These are phyloP conservation scores for Chloropicon primus DNA, from an alignment of 139 green algal genomes.

Conservation along the genomic window DNA sequence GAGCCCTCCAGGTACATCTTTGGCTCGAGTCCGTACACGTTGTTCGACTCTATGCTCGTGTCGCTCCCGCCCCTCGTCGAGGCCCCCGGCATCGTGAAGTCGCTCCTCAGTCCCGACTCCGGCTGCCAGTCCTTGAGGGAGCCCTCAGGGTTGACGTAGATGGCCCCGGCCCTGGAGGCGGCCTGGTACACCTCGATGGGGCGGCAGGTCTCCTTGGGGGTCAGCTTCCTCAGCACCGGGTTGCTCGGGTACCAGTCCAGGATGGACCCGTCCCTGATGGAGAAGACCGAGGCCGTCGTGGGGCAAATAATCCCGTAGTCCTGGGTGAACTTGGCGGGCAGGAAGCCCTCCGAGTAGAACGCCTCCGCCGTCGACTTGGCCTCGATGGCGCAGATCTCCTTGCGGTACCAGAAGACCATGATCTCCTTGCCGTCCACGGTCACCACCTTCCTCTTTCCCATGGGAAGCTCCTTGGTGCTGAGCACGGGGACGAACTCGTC, in stretches of 20 bases:
- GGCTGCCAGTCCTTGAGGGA: neutral
- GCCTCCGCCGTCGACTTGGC: conserved; percentile 81
- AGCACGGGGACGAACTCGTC: neutral
- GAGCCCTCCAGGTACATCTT: conserved; percentile 71
- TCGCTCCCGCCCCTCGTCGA: conserved; percentile 35
- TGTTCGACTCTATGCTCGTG: conserved; percentile 85
- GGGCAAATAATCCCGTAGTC: conserved; percentile 86
- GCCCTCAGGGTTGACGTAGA: conserved; percentile 6
- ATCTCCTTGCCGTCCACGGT: conserved; percentile 57
- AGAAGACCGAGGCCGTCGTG: conserved; percentile 69
- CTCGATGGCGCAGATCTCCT: conserved; percentile 85
- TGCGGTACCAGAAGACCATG: conserved; percentile 96
- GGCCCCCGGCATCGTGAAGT: neutral
- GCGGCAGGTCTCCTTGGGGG: conserved; percentile 45
- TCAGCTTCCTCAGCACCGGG: conserved; percentile 63
- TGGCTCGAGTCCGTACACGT: conserved; percentile 79
- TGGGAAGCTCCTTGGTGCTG: neutral
- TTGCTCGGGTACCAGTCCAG: conserved; percentile 87
- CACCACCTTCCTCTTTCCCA: conserved; percentile 74
- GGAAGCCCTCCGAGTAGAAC: conserved; percentile 91
- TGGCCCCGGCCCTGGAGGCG: conserved; percentile 6
- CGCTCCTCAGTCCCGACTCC: neutral
- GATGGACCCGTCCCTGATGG: conserved; percentile 80
- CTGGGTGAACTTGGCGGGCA: conserved; percentile 85
- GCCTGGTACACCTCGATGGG: conserved; percentile 10